Evolutionary conservation across 1,284 basidiomycete species (phyloP), one percentile per base, ranked within the genome.

Genomic region (Cryptococcus sp.): DNA sequence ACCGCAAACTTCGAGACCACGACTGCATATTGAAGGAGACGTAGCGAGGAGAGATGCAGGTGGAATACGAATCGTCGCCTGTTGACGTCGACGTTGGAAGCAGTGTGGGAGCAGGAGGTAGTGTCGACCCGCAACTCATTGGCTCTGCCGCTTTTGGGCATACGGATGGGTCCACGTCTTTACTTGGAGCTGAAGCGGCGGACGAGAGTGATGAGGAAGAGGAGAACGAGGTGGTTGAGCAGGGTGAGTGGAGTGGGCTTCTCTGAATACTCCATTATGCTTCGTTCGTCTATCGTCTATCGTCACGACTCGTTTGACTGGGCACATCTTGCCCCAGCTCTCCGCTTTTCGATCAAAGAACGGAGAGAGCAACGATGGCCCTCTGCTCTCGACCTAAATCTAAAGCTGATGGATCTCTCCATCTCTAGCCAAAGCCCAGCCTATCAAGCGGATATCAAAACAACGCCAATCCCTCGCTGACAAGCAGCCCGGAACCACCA

Each of bases 401-500:
- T 15, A 17, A 46, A 31, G 20, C 42, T 13, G 51, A 53, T 3
- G 23, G 52, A 41, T 60, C 11, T 25, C 25, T 25, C 25, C 10
- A 3, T 35, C 31, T 2, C 10, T 10, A 35, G 31, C 31, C 31
- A 63, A 62, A 45, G 50, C 56, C n/a, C 70, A 72, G 55, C 63
- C 67, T 39, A 35, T 8, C 13, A 74, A 73, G 57, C 59, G 70
- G 50, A 54, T 72, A 7, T 71, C 68, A 46, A 77, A 77, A 53
- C 69, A 72, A 41, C 71, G 75, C 40, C 73, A 76, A 66, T 74
- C 72, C 2, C 57, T 77, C 10, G 64, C 74, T 22, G 76, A 77
- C 58, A 77, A 77, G 64, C 61, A 66, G 46, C 54, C 61, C 1
- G 79, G 79, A 25, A 78, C 74, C 35, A 78, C 78, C 3, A 64